phyloP scores from a whole-genome alignment of 176 grass and related monocot species.

The Oryza nivara region DNA sequence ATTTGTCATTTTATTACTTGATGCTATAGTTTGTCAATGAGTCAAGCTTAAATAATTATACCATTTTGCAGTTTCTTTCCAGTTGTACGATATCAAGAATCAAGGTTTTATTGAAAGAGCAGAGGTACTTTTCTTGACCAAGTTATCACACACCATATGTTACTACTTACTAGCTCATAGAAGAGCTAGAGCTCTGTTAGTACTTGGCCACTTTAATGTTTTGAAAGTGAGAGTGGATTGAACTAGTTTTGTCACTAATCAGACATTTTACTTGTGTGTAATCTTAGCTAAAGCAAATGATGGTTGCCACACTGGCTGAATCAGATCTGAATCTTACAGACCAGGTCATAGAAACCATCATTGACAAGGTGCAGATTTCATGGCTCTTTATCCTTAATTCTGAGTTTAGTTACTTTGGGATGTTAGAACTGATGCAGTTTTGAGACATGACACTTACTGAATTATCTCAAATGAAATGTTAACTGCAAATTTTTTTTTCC shows the following conservation, averaged over 20 bases:
- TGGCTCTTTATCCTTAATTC: neutral
- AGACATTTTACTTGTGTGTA: neutral
- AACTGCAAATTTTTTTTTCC: neutral
- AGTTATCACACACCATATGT: neutral
- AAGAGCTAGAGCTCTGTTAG: too few relatives aligned
- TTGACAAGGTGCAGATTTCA: conserved; percentile 48
- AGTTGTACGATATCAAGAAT: conserved; percentile 69
- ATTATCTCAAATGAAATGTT: neutral
- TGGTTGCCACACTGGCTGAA: conserved; percentile 51
- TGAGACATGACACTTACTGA: neutral
- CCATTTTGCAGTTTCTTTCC: conserved; percentile 58
- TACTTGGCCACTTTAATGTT: too few relatives aligned
- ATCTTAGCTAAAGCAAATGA: conserved; percentile 60
- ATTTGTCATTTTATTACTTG: neutral
- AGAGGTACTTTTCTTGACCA: conserved; percentile 43
- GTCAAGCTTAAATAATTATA: neutral
- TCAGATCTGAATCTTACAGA: conserved; percentile 49
- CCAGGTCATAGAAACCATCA: conserved; percentile 46
- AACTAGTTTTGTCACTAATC: neutral
- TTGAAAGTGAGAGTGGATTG: neutral
- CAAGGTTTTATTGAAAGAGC: conserved; percentile 65
- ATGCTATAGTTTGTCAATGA: neutral
- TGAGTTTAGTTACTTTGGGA: neutral
- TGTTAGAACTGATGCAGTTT: neutral
- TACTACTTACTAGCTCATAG: neutral